Evolutionary conservation across 345 rosid species (phyloP).

Genomic region (Durio zibethinus): DNA sequence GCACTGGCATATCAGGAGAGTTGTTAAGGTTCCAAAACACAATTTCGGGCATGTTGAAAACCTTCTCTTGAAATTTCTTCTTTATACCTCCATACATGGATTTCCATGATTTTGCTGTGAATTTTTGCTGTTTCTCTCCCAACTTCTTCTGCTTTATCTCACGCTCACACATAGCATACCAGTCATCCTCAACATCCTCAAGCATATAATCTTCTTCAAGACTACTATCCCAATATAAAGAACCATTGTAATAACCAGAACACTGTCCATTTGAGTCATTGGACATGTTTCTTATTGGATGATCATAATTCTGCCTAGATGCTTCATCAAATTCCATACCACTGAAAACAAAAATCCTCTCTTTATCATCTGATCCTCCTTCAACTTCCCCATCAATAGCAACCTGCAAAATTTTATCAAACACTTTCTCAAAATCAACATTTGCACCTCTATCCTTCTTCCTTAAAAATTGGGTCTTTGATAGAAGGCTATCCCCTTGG

Average conservation of each 20-base stretch:
- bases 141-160: conserved; percentile 1
- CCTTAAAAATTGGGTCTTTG: conserved; percentile 35
- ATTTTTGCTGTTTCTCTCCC: not conserved
- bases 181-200: not conserved
- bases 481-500: conserved; percentile 26
- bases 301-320: not conserved
- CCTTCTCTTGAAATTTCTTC: conserved; percentile 45
- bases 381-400: conserved; percentile 37
- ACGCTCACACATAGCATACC: not conserved
- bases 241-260: not conserved
- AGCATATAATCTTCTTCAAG: not conserved
- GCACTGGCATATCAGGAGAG: conserved; percentile 31
- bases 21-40: conserved; percentile 48
- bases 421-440: conserved; percentile 52
- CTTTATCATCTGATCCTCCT: conserved; percentile 53
- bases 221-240: not conserved
- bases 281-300: not conserved
- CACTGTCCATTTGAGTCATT: not conserved
- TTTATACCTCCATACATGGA: conserved; percentile 37
- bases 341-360: conserved; percentile 59
- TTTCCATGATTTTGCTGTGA: conserved; percentile 30
- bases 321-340: conserved; percentile 59
- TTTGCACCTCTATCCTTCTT: conserved; percentile 30
- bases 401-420: conserved; percentile 35
- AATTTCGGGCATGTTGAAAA: conserved; percentile 42